phyloP scores from a whole-genome alignment of 2,329 filamentous ascomycete genomes.

The Sclerotinia trifoliorum region DNA sequence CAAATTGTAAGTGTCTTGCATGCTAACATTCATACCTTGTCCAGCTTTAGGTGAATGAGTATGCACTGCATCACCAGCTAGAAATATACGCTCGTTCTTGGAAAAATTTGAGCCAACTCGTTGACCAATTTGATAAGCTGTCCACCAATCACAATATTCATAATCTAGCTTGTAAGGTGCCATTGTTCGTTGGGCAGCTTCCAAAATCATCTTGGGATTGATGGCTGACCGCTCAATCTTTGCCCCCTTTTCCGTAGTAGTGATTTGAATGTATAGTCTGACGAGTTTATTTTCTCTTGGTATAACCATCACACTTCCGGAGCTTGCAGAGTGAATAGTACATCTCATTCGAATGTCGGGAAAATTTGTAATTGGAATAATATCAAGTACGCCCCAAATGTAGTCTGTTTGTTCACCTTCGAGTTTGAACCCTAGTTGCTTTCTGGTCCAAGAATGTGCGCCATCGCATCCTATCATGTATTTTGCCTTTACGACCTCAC shows the following conservation, averaged over 20 bases:
- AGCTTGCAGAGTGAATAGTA: conserved; percentile 51
- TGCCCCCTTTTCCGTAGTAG: conserved; percentile 25
- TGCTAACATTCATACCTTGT: conserved; percentile 57
- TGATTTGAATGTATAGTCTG: conserved; percentile 51
- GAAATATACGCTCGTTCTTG: conserved; percentile 50
- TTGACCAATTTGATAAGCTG: conserved; percentile 58
- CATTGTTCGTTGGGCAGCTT: conserved; percentile 62
- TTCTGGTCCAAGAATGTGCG: conserved; percentile 53
- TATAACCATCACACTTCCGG: conserved; percentile 60
- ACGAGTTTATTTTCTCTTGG: conserved; percentile 56
- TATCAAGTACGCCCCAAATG: conserved; percentile 57
- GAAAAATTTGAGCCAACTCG: conserved; percentile 54
- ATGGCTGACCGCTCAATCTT: conserved; percentile 58
- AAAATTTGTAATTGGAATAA: conserved; percentile 44
- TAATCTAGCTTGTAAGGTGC: conserved; percentile 66
- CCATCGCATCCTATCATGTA: conserved; percentile 64
- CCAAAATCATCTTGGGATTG: conserved; percentile 61
- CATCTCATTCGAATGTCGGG: conserved; percentile 61
- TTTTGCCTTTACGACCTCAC: conserved; percentile 56
- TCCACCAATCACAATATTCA: conserved; percentile 63
- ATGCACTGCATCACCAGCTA: conserved; percentile 47
- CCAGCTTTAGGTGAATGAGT: conserved; percentile 64
- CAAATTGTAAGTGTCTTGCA: conserved; percentile 64
- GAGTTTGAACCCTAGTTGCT: conserved; percentile 54
- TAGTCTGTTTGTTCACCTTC: conserved; percentile 57